Base-by-base conservation (phyloP, 73 alveolate genomes). In the Breviolum minutum region DNA sequence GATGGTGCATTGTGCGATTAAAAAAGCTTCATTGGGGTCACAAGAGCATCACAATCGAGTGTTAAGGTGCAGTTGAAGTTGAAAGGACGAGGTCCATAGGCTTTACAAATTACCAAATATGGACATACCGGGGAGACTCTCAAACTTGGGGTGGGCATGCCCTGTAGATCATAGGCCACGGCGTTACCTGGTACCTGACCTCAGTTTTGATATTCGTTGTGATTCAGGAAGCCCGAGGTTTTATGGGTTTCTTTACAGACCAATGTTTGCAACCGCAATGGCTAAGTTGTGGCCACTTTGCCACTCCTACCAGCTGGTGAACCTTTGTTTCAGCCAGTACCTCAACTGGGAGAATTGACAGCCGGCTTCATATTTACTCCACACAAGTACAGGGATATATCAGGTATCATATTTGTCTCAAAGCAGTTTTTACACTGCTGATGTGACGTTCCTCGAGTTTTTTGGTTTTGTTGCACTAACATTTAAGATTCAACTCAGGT, bases 281-380 rank as follows among this genome's bases (percentile, higher is more conserved):
- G 11, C 17, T 66, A 17, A 91, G 97, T 91, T 94, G 93, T 94
- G 99, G 99, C 99, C 99, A 54, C 84, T 94, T 40, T 94, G 99
- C 99, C 99, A 94, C 87, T 94, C 99, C 32, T 93, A 94, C 84
- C 76, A 94, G 99, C 93, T 94, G 24, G 93, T 94, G 68, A 91
- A 91, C 79, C 97, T 91, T 40, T 71, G 48, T 63, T 91, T 91
- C 89, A 91, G 97, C 88, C 27, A 27, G 71, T 54, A 24, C 76
- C 90, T 81, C 90, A 54, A 32, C 16, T 16, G 68, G 12, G 64
- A 22, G 27, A 30, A 73, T 22, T 30, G 14, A 40, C 54, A 40
- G 54, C 54, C 54, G 0, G 54, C 54, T 40, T 40, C 54, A 40
- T 40, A 40, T 40, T 40, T 40, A 40, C 54, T 40, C 54, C 54